Evolutionary conservation across 2,329 filamentous ascomycete genomes (phyloP), one percentile per base, ranked within the genome.

Genomic region (Talaromyces sp.): DNA sequence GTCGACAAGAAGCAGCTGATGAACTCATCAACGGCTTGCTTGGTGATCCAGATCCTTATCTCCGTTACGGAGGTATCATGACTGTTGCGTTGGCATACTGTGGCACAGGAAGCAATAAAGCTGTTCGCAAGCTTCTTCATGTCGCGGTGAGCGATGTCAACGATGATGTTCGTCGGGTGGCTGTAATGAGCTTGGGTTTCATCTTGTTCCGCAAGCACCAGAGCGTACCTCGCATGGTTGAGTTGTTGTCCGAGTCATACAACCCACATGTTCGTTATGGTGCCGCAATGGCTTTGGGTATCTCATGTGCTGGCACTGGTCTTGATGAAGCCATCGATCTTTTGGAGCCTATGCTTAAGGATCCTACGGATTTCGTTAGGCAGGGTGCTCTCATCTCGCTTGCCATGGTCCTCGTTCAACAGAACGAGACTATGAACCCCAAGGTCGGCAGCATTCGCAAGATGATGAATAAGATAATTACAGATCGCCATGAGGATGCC

Each of bases 381-480:
- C 95, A 99, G 79, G 95, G 96, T 75, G 94, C 95, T 47, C 84
- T 98, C 68, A 98, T 99, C 72, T 88, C 95, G 2, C 85, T 98
- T 65, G 88, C 95, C 67, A 99, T 99, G 95, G 97, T 99, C 72
- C 89, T 99, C 85, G 91, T 97, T n/a, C 95, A 99, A 81, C 95
- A 98, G 78, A 99, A 98, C 73, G 95, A 99, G 80, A 90, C 90
- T 33, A 96, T 97, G 92, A 99, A 98, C 80, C 93, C 95, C 72
- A 97, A 98, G 83, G 94, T 97, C 57, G 87, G 89, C 25, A 86
- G 89, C 1, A 93, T 98, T 70, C 90, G 95, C 72, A 97, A 97
- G 83, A 93, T 91, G 3, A 87, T 99, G 67, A 90, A 92, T 82
- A 98, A 97, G 84, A 92, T 97, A 65, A 89, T 98, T 27, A 88